Conservation (phyloP, 2,329 filamentous ascomycete species). For the Sclerotinia glacialis region DNA sequence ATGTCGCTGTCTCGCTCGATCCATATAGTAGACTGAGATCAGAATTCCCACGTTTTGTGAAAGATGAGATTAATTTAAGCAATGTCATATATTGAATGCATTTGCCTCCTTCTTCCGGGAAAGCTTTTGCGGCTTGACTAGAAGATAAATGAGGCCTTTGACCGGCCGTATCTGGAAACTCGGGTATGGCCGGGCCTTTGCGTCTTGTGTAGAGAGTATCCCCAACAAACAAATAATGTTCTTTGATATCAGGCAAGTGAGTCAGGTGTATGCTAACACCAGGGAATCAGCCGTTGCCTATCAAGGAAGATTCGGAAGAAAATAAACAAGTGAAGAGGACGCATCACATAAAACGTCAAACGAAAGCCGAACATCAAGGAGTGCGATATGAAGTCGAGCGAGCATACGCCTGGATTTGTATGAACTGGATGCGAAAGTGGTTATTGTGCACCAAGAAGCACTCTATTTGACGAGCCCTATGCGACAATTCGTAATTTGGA, state of each 20-base stretch:
- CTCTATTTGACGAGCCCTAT: conserved; percentile 44
- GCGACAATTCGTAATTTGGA: conserved; percentile 43
- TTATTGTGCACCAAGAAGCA: conserved; percentile 33
- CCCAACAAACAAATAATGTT: conserved; percentile 47
- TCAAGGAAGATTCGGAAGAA: background rate
- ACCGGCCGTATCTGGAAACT: conserved; percentile 31
- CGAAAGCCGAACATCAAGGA: background rate
- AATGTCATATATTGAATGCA: conserved; percentile 42
- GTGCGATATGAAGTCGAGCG: conserved; percentile 39
- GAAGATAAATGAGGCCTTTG: conserved; percentile 27
- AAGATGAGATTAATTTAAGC: conserved; percentile 40
- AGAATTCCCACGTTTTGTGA: conserved; percentile 40
- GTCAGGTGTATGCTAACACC: background rate
- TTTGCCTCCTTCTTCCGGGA: conserved; percentile 42
- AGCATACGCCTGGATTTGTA: conserved; percentile 49
- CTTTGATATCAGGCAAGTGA: conserved; percentile 33
- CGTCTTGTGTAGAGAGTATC: conserved; percentile 46
- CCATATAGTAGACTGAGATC: conserved; percentile 29
- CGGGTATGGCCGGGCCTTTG: conserved; percentile 34
- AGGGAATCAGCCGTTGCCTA: background rate
- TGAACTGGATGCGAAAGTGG: conserved; percentile 43
- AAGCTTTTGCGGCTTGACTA: conserved; percentile 40
- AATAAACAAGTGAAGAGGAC: too few species aligned
- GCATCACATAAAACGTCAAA: background rate
- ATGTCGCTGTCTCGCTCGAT: conserved; percentile 27